phyloP scores from a whole-genome alignment of 2,329 filamentous ascomycete species.

The Waltergamsia citrina region DNA sequence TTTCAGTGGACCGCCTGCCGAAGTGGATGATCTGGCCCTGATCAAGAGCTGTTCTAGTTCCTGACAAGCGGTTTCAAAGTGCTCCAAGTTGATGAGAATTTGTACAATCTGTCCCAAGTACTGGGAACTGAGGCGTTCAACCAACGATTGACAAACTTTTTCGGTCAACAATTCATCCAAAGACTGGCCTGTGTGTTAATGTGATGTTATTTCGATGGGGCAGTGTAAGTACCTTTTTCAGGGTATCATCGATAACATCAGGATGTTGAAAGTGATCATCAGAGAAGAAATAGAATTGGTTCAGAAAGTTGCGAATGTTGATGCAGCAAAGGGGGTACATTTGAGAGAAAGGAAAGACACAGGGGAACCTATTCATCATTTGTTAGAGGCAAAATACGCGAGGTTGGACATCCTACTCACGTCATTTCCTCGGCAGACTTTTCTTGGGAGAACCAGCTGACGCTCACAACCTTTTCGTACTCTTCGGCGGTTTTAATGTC shows the following conservation, averaged over 20 bases:
- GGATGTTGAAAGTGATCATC: conserved; percentile 93
- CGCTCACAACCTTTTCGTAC: conserved; percentile 90
- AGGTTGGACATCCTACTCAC: conserved; percentile 32
- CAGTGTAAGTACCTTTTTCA: conserved; percentile 53
- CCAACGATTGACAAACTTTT: conserved; percentile 83
- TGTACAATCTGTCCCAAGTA: conserved; percentile 97
- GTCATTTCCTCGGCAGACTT: conserved; percentile 65
- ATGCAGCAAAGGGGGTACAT: conserved; percentile 99
- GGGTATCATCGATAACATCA: conserved; percentile 79
- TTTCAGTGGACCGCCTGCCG: conserved; percentile 69
- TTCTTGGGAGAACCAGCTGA: conserved; percentile 91
- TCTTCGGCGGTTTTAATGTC: conserved; percentile 83
- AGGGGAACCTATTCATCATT: conserved; percentile 60
- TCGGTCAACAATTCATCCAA: conserved; percentile 90
- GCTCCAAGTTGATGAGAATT: conserved; percentile 93
- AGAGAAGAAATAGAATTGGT: conserved; percentile 96
- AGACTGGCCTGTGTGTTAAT: conserved; percentile 40
- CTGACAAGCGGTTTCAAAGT: conserved; percentile 88
- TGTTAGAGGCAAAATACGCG: conserved; percentile 1
- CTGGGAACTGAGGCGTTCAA: conserved; percentile 81
- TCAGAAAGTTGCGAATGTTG: conserved; percentile 93
- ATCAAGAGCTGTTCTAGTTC: conserved; percentile 84
- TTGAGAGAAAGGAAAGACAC: conserved; percentile 92
- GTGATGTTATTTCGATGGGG: background rate
- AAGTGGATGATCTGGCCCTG: conserved; percentile 71